phyloP scores from a whole-genome alignment of 176 grass and related monocot genomes.

The Tillandsia leiboldiana region DNA sequence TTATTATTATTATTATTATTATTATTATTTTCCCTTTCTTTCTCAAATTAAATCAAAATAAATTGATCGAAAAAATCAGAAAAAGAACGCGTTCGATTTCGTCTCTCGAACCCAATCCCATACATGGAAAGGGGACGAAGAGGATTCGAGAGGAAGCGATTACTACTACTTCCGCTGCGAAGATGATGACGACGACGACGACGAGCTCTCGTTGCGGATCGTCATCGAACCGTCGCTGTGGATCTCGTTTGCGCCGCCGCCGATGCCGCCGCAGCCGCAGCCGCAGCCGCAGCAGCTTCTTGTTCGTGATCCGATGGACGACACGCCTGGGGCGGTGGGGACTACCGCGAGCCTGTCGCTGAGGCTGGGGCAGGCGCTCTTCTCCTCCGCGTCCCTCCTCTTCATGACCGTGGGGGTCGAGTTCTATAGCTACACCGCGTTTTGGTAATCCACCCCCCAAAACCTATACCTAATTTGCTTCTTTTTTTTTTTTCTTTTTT shows the following conservation, averaged over 20 bases:
- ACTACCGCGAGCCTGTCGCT: constrained; percentile 65
- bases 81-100: no score
- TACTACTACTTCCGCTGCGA: neutral
- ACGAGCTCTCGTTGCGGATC: neutral
- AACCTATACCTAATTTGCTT: neutral
- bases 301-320: constrained; percentile 5
- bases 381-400: constrained; percentile 72
- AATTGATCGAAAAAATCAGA: neutral
- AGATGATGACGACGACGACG: neutral
- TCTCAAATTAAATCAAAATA: neutral
- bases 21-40: neutral
- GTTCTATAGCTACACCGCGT: constrained; percentile 91
- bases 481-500: no score
- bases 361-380: constrained; percentile 72
- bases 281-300: no score
- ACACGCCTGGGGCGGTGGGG: constrained; percentile 39
- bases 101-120: no score
- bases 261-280: neutral
- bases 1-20: no score
- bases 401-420: constrained; percentile 92
- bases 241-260: neutral
- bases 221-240: neutral
- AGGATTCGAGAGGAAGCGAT: neutral
- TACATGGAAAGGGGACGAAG: no score
- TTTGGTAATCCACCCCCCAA: constrained; percentile 35